Base-by-base conservation (phyloP, 2,329 filamentous ascomycete species). In the Coccinonectria pachysandricola region DNA sequence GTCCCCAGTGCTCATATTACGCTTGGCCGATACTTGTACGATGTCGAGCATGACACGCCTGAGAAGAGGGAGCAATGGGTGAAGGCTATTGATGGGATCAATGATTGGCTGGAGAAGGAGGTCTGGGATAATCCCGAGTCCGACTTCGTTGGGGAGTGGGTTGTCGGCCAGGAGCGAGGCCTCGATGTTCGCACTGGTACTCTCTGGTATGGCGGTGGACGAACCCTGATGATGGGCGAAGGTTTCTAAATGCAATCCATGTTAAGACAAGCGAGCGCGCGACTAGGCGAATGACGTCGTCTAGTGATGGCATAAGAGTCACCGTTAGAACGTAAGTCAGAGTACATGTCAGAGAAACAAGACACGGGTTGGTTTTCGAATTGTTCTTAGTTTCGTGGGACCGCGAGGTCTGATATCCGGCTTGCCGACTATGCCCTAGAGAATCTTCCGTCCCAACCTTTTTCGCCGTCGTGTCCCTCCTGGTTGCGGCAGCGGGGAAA, bases 1-100 rank as follows among this genome's bases (percentile, higher is more conserved):
- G 84, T 93, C 3, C 87, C 87, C 2, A 88, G 81, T 23, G 85
- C 84, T 10, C 88, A 96, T 58, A 70, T 95, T 46, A 95, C 88
- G 0, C 70, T 96, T 31, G 87, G 72, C 1, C 67, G 88, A 4
- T 95, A 91, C 50, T 67, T 94, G 21, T 68, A 65, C 7, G 67
- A 74, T 20, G 59, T 65, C 8, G 83, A 87, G 37, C 71, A 77
- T 43, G 63, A 66, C 19, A 66, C 65, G 6, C 60, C 62, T 1
- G 62, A 62, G 31, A 72, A 71, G 50, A 68, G 86, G 40, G 52
- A 60, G 42, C 54, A 45, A n/a, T 78, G 87, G 64, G 64, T 93
- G 9, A 54, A 65, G 9, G 66, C 66, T 26, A 77, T 95, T 25
- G 83, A 91, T 21, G 63, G 71, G 34, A 69, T 93, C 40, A 96